phyloP scores from a whole-genome alignment of 805 yeast species.

The Nakazawaea populi region DNA sequence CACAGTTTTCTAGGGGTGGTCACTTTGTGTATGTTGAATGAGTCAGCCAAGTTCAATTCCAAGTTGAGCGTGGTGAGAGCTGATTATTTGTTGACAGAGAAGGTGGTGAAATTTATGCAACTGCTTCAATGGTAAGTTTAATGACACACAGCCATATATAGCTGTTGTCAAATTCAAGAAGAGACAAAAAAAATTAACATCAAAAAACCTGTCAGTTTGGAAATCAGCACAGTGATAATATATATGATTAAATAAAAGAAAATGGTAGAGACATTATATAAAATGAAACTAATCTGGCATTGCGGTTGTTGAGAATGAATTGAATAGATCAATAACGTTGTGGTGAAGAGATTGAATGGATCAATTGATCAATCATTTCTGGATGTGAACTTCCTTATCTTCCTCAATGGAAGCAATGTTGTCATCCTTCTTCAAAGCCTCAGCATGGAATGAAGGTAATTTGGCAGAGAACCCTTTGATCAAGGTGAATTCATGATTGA shows the following conservation, averaged over 20 bases:
- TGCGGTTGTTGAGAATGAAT: too few relatives aligned
- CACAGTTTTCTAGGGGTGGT: slow-evolving; percentile 63
- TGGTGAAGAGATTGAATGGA: neutral
- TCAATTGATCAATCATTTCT: neutral
- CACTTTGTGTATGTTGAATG: slow-evolving; percentile 35
- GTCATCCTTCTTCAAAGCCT: slow-evolving; percentile 39
- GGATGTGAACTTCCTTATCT: slow-evolving; percentile 56
- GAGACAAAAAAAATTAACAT: neutral
- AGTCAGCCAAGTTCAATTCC: slow-evolving; percentile 10
- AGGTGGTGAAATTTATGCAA: slow-evolving; percentile 11
- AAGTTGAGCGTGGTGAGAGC: slow-evolving; percentile 21
- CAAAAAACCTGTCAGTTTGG: too few relatives aligned
- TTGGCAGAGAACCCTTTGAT: slow-evolving; percentile 63
- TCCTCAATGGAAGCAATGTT: slow-evolving; percentile 59
- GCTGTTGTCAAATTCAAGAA: neutral
- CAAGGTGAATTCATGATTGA: slow-evolving; percentile 54
- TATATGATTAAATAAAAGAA: neutral
- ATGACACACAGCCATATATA: neutral
- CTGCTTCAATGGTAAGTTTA: slow-evolving; percentile 7
- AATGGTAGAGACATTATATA: too few relatives aligned
- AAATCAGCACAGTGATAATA: neutral
- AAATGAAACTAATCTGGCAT: too few relatives aligned
- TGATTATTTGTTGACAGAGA: slow-evolving; percentile 21
- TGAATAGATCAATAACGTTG: too few relatives aligned
- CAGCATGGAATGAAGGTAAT: slow-evolving; percentile 48